Evolutionary conservation across 495 filamentous ascomycete species (phyloP).

Genomic region (Emericellopsis terricola): DNA sequence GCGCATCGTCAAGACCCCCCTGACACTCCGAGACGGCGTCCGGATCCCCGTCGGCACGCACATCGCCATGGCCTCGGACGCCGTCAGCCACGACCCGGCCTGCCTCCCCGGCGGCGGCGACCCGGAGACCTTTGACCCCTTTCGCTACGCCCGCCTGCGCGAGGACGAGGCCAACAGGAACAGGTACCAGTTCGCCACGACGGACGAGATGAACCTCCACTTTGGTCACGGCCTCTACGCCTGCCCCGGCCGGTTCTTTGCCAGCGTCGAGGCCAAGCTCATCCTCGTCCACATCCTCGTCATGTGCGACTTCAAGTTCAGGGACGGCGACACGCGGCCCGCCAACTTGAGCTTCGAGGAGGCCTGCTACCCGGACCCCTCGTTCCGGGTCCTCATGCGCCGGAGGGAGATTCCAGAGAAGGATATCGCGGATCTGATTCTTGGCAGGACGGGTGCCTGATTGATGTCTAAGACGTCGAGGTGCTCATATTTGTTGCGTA

Average conservation of each 20-base stretch:
- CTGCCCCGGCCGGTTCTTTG: constrained; percentile 30
- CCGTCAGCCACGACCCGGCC: neutral
- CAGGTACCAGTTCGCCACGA: constrained; percentile 24
- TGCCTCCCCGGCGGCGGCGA: neutral
- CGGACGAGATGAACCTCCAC: constrained; percentile 17
- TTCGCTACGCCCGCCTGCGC: constrained; percentile 26
- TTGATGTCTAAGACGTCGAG: too few relatives aligned
- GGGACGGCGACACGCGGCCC: constrained; percentile 4
- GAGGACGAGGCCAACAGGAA: constrained; percentile 12
- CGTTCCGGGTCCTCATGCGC: neutral
- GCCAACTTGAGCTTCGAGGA: neutral
- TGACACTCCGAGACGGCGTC: constrained; percentile 16
- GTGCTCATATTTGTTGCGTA: too few relatives aligned
- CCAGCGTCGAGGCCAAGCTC: constrained; percentile 24
- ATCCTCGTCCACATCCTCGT: constrained; percentile 17
- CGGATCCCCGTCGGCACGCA: constrained; percentile 7
- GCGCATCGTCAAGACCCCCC: constrained; percentile 10
- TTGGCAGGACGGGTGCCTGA: neutral
- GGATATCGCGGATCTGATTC: neutral
- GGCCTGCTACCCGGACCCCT: neutral
- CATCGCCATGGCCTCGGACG: constrained; percentile 1
- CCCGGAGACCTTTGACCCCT: constrained; percentile 24
- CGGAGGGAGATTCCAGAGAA: neutral
- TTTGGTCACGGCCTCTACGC: constrained; percentile 29
- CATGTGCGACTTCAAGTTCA: constrained; percentile 19